Evolutionary conservation across 768 basidiomycete species (phyloP), one percentile per base, ranked within the genome.

Genomic region (Hysterangium stoloniferum): DNA sequence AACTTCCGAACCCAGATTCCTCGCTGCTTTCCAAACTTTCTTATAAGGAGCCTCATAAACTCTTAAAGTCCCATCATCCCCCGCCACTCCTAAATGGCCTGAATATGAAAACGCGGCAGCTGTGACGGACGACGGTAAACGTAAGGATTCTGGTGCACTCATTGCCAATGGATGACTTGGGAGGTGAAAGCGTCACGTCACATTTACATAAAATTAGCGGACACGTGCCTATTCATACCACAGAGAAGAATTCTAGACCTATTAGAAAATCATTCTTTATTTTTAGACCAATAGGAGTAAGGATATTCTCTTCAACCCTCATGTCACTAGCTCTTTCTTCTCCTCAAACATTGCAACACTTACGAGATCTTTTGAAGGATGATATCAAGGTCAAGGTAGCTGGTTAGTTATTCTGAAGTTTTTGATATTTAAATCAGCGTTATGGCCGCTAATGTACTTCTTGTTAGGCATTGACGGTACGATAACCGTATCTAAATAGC

Each of bases 311-410:
- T n/a, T n/a, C n/a, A n/a, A n/a, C n/a, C n/a, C n/a, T n/a, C n/a
- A n/a, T n/a, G n/a, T n/a, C n/a, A n/a, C n/a, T n/a, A n/a, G n/a
- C n/a, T n/a, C n/a, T n/a, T n/a, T n/a, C n/a, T n/a, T n/a, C 74
- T 11, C 82, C 83, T 3, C 70, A 66, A 33, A 75, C 78, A 29
- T 54, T 82, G 1, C 64, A 78, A 7, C 80, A 87, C 5, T 72
- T 96, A 46, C 65, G 72, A 52, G 32, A 59, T 4, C 61, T 80
- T 12, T 68, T 95, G 45, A 52, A 57, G 31, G 2, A 74, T 58
- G 90, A 94, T 63, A 77, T 68, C 61, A 96, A 95, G 67, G 80
- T 97, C 60, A 95, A 96, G 69, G 88, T 97, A 27, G 94, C 91
- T 46, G 93, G 93, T 90, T 45, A 54, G 80, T 67, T 25, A 17